Evolutionary conservation across 768 basidiomycete species (phyloP), one percentile per base, ranked within the genome.

Genomic region (Tylopilus sp.): DNA sequence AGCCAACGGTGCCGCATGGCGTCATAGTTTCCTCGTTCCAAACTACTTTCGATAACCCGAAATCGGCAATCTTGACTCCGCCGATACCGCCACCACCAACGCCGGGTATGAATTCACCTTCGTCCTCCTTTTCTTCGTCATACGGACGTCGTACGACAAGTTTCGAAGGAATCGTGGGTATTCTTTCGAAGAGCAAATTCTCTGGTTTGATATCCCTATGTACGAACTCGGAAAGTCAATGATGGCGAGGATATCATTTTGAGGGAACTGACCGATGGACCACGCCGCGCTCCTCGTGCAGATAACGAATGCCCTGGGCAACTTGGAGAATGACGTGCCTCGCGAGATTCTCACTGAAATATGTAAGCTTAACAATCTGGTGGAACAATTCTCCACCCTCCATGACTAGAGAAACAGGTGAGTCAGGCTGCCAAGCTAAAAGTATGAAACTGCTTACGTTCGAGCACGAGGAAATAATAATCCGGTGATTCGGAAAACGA

Each of bases 1-100:
- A 99, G 21, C 97, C 97, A 29, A 99, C 96, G 3, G 97, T 99
- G n/a, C 97, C 97, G 64, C 97, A 99, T 21, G 97, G 97, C 14
- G 97, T 99, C 89, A 92, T 95, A 7, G 97, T 99, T 67, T 98
- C 87, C 66, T 98, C 97, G 67, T 96, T 89, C 97, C 97, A 99
- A 5, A 99, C 92, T 49, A 98, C 87, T 73, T 99, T 99, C 56
- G 87, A 90, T 43, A 99, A 77, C 30, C 97, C 97, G 65, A 99
- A 99, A 70, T 99, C 97, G 53, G 97, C 97, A 54, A 99, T 97
- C 77, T 98, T 99, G 70, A 99, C 94, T 36, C 86, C 85, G 8
- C 97, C 97, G 57, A 99, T 99, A 21, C 96, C 97, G 9, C 97
- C 97, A 11, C 97, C 95, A 8, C 97, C 97, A 34, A 95, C 76